Percentiles rank a stretch among this genome's conserved stretches.
Evolutionary conservation across 805 yeast genomes (phyloP).

Genomic region (Vanderwaltozyma yarrowii): DNA sequence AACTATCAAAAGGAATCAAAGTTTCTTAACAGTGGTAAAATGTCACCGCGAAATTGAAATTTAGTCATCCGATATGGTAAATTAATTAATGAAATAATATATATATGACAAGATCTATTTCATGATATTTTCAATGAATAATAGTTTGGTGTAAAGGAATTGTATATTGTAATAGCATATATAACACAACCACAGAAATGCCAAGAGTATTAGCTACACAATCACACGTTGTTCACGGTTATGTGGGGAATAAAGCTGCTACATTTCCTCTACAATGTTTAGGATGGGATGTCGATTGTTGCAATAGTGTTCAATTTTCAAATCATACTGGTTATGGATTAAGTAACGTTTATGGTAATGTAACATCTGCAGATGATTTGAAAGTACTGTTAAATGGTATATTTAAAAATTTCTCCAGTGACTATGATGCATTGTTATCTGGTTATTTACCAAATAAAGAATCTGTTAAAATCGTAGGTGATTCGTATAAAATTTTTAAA

Average conservation of each 20-base stretch:
- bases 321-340: conserved; percentile 78
- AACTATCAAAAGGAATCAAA: too few relatives aligned
- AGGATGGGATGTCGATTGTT: conserved; percentile 89
- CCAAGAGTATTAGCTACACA: conserved; percentile 31
- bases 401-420: conserved; percentile 19
- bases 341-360: conserved; percentile 34
- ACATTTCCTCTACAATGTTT: conserved; percentile 78
- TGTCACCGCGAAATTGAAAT: too few relatives aligned
- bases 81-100: too few relatives aligned
- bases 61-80: too few relatives aligned
- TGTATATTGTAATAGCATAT: too few relatives aligned
- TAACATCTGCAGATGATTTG: conserved; percentile 34
- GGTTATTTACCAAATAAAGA: conserved; percentile 59
- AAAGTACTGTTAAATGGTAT: conserved; percentile 33
- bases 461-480: conserved; percentile 36
- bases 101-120: too few relatives aligned
- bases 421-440: conserved; percentile 48
- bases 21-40: too few relatives aligned
- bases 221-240: conserved; percentile 92
- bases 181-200: too few relatives aligned
- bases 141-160: too few relatives aligned
- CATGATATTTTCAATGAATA: too few relatives aligned
- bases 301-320: conserved; percentile 81
- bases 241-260: conserved; percentile 88
- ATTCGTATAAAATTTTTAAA: conserved; percentile 32